Base-by-base conservation (phyloP, 1,139 yeast species). In the Saccharomyces hybrid region DNA sequence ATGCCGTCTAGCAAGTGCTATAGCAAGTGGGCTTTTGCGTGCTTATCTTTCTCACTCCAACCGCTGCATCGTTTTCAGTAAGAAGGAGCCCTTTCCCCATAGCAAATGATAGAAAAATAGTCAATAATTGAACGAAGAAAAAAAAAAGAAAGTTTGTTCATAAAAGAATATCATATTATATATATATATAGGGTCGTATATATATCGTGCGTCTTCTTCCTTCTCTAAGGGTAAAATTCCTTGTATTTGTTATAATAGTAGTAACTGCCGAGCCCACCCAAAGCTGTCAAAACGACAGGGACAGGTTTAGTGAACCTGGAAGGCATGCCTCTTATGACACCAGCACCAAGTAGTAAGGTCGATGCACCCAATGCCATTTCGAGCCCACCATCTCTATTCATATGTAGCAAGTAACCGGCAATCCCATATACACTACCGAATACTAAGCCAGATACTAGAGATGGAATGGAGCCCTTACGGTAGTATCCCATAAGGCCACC, bases 31-130 rank as follows among this genome's bases (percentile, higher is more conserved):
- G 9, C 73, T 72, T 54, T 74, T 90, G 56, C 89, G 87, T 71
- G 98, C 97, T 1, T 91, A 90, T 68, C 72, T 91, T 26, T 86
- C 96, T 6, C 95, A 88, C 65, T 79, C 82, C 14, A 82, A 86
- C 62, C 75, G 81, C 53, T 85, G 88, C 56, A 73, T 90, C 29
- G 96, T 91, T 14, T 71, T 91, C 55, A 85, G 95, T 61, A 88
- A 85, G 67, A 79, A 76, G 28, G 80, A 80, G 31, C 84, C 96
- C 3, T 91, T 91, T 65, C 95, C 95, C 56, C 48, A 38, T 16
- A 23, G 26, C 20, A 38, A 16, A 20, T 16, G 44, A 38, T 38
- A 11, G 5, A 20, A 44, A 26, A 26, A 50, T 50, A 14, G 16
- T 25, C 62, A 60, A 42, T 59, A 58, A 8, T 29, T 32, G 25